Base-by-base conservation (phyloP, 129 eudicot genomes). In the Artemisia argyi region DNA sequence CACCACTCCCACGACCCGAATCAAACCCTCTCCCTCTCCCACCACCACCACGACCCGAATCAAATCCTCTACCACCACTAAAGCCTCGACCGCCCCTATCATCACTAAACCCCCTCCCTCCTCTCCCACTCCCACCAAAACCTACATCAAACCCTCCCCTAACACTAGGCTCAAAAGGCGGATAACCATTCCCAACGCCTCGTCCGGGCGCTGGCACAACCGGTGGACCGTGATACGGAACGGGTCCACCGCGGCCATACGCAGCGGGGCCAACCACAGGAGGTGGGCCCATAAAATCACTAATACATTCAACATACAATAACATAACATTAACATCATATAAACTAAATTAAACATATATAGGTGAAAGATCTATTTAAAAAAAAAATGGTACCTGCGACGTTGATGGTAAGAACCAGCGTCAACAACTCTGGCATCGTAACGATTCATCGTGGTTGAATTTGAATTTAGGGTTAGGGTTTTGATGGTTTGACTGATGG, bases 321-420 rank as follows among this genome's bases (percentile, higher is more conserved):
- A 46, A 30, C 7, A 62, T 8, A 54, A 52, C 16, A 55, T 55
- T 16, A 55, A 61, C 15, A 35, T 35, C 44, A 35, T 35, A 35
- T 1, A 35, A 5, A 35, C 44, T 35, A 35, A 35, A 35, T 35
- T 35, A 35, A 35, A 35, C 44, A 30, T 4, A 35, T 35, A 35
- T 35, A 35, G 6, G 44, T 52, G 66, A 51, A 32, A 46, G 42
- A 73, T 67, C 30, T 68, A 52, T 20, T 26, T 24, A 1, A 26
- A 26, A 2, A 26, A 26, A 26, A 26, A 26, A 12, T 16, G 16
- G 48, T 90, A 90, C 99, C 96, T 84, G 30, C 99, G 91, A 51
- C 99, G 97, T 72, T 81, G 92, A 70, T 85, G 93, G 79, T 94
- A 94, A 58, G 99, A 90, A 16, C 78, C 66, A 61, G 92, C 81